A percentile compares a stretch with the other conserved stretches of the same genome.
phyloP scores from a whole-genome alignment of 1,284 basidiomycete species.

The Puccinia triticina region DNA sequence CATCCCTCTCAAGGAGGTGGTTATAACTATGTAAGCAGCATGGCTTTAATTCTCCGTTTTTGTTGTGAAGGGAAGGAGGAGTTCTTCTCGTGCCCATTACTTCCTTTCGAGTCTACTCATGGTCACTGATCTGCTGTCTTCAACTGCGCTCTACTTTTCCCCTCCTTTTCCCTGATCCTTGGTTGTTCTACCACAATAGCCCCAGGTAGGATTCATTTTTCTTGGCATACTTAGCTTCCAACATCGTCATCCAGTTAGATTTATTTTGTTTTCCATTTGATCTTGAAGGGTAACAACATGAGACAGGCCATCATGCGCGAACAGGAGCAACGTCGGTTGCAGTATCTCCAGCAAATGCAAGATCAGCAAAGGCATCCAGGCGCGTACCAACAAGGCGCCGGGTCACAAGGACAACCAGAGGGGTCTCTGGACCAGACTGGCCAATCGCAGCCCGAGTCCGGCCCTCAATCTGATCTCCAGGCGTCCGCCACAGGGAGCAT shows the following conservation, averaged over 20 bases:
- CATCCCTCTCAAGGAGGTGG: slow-evolving; percentile 23
- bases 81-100: no score
- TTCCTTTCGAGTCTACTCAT: not conserved
- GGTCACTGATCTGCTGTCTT: not conserved
- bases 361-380: not conserved
- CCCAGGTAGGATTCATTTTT: slow-evolving; percentile 10
- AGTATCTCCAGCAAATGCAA: slow-evolving; percentile 20
- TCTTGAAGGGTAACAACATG: slow-evolving; percentile 12
- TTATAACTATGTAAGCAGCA: slow-evolving; percentile 7
- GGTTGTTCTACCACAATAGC: not conserved
- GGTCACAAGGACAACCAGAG: slow-evolving; percentile 3
- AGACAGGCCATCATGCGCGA: slow-evolving; percentile 11
- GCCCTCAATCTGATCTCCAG: not conserved
- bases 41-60: not conserved
- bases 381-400: not conserved
- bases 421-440: not conserved
- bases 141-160: not conserved
- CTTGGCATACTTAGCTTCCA: not conserved
- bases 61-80: no score
- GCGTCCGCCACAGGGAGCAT: not conserved
- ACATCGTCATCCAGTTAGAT: not conserved
- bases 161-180: not conserved
- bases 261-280: not conserved
- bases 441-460: not conserved
- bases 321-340: slow-evolving; percentile 12